These are phyloP conservation scores for Terfezia claveryi DNA, from an alignment of 495 filamentous ascomycete species.

Conservation along the genomic window DNA sequence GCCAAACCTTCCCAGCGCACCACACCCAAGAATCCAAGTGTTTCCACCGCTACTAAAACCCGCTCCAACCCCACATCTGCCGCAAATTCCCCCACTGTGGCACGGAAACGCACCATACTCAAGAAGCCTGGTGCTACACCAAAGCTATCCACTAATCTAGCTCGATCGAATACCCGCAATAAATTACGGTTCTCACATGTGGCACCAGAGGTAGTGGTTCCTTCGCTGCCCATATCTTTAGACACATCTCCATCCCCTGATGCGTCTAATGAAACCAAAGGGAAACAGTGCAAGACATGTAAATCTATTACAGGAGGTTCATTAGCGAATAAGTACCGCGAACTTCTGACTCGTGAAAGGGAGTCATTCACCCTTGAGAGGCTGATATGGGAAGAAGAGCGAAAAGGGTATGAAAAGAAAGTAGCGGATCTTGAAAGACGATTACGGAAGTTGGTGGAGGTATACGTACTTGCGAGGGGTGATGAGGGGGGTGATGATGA, in stretches of 20 bases:
- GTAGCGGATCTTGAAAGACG: conserved; percentile 1
- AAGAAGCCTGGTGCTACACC: neutral
- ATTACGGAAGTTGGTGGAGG: neutral
- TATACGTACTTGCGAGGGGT: neutral
- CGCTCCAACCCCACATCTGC: no score
- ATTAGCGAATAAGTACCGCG: neutral
- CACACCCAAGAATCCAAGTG: no score
- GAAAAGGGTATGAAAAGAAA: neutral
- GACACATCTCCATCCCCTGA: no score
- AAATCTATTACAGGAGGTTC: neutral
- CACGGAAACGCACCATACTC: neutral
- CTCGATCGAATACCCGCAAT: neutral
- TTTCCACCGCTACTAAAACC: no score
- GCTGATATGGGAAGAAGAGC: neutral
- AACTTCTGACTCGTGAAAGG: neutral
- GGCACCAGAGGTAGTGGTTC: neutral
- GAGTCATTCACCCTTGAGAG: neutral
- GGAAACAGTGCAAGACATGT: no score
- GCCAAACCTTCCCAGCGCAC: no score
- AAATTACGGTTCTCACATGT: neutral
- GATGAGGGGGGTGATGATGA: neutral
- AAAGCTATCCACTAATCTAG: neutral
- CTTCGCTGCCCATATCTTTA: no score
- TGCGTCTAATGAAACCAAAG: no score
- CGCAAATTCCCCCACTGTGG: neutral